Conservation (phyloP, 441 rosid species). For the Erodium texanum region DNA sequence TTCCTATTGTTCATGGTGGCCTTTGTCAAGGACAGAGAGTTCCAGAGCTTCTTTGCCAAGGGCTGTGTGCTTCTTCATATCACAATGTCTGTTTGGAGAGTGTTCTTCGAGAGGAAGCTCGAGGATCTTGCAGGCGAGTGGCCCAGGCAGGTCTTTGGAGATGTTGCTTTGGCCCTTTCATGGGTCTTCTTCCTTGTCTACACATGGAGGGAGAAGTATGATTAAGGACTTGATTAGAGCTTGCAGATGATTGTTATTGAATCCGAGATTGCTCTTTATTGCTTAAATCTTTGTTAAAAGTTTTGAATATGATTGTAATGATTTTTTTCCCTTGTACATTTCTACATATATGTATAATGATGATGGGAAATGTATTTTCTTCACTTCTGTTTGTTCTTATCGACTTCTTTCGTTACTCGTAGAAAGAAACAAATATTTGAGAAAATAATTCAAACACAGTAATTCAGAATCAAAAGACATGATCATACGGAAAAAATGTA, state of each 20-base stretch:
- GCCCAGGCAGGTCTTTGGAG: conserved; percentile 65
- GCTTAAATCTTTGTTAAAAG: background rate
- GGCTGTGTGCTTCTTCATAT: conserved; percentile 68
- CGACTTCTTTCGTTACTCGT: no score
- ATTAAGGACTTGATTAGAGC: conserved; percentile 20
- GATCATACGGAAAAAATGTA: no score
- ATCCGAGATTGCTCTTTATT: no score
- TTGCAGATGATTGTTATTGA: background rate
- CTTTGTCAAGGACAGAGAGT: conserved; percentile 58
- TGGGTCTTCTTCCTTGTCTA: conserved; percentile 71
- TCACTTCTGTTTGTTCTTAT: no score
- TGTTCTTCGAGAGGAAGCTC: conserved; percentile 50
- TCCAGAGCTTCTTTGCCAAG: conserved; percentile 63
- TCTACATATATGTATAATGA: background rate
- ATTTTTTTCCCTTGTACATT: background rate
- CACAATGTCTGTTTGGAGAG: conserved; percentile 68
- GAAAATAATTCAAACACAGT: no score
- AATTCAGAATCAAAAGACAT: no score
- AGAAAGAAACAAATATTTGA: no score
- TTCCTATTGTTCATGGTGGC: conserved; percentile 63
- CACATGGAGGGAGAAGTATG: conserved; percentile 86
- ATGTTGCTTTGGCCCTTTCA: conserved; percentile 53
- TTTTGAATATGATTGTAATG: background rate
- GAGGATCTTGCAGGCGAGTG: conserved; percentile 60
- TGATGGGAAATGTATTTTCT: background rate